A percentile compares a stretch with the other conserved stretches of the same genome.
Conservation (phyloP, 1,284 basidiomycete genomes). For the Marasmius fiardii region DNA sequence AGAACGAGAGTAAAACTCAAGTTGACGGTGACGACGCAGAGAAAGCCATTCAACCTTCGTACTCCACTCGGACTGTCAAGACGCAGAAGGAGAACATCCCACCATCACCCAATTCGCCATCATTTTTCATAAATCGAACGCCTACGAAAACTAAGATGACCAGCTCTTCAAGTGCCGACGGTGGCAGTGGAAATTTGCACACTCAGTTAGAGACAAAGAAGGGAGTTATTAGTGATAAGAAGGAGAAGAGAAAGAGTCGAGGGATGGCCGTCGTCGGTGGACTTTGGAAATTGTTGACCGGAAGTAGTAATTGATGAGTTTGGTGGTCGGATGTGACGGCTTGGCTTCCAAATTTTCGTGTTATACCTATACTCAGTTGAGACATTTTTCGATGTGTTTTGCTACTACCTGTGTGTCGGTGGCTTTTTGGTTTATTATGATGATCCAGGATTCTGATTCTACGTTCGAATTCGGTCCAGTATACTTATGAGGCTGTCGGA, state of each 20-base stretch:
- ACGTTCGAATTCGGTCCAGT: too few relatives aligned
- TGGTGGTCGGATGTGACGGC: too few relatives aligned
- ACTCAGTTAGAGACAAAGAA: not conserved
- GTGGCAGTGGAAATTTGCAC: not conserved
- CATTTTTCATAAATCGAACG: not conserved
- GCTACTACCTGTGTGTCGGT: too few relatives aligned
- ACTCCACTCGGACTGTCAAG: not conserved
- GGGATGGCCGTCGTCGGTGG: not conserved
- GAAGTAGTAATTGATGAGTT: not conserved
- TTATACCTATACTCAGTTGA: too few relatives aligned
- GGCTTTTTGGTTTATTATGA: too few relatives aligned
- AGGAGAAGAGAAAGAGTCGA: slow-evolving; percentile 3
- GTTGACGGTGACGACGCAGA: not conserved
- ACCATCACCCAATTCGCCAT: not conserved
- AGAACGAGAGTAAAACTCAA: not conserved
- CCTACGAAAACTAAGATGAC: not conserved
- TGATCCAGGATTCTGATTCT: too few relatives aligned
- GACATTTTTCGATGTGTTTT: too few relatives aligned
- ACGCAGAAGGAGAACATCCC: not conserved
- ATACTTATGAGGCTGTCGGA: too few relatives aligned
- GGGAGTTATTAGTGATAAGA: not conserved
- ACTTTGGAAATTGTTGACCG: slow-evolving; percentile 2
- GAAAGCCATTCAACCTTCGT: not conserved
- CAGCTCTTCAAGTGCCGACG: not conserved
- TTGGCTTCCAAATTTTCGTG: too few relatives aligned